Conservation (phyloP, 495 filamentous ascomycete genomes). For the Lepraria neglecta region DNA sequence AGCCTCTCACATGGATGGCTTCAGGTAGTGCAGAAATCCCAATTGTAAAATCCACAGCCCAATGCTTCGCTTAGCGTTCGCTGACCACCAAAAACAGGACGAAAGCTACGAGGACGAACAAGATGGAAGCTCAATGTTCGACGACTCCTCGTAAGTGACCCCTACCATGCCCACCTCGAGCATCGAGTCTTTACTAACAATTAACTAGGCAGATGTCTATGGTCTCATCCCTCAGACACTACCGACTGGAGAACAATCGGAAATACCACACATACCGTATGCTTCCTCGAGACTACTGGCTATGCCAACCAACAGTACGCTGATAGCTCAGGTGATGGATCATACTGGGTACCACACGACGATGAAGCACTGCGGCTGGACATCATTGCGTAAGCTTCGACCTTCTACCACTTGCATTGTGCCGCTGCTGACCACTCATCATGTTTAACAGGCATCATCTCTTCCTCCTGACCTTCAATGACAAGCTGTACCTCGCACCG, state of each 20-base stretch:
- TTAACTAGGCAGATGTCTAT: conserved; percentile 22
- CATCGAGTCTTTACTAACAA: conserved; percentile 6
- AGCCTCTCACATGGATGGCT: conserved; percentile 25
- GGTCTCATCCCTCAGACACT: conserved; percentile 27
- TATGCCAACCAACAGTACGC: conserved; percentile 1
- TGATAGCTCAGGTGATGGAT: conserved; percentile 28
- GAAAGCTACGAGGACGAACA: conserved; percentile 20
- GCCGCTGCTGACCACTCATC: not conserved
- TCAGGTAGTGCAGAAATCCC: conserved; percentile 23
- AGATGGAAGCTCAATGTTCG: conserved; percentile 13
- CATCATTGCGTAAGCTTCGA: conserved; percentile 30
- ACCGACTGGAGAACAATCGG: conserved; percentile 35
- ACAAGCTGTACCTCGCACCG: conserved; percentile 28
- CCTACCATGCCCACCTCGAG: too few species aligned
- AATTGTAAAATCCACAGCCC: conserved; percentile 17
- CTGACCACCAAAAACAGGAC: conserved; percentile 18
- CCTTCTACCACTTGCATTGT: not conserved
- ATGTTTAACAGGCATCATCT: conserved; percentile 38
- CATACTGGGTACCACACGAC: conserved; percentile 38
- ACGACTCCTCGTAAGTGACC: conserved; percentile 24
- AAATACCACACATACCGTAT: conserved; percentile 38
- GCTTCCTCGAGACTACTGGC: not conserved
- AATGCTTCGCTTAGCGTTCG: not conserved
- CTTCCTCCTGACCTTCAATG: conserved; percentile 39
- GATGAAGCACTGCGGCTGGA: conserved; percentile 33